phyloP scores from a whole-genome alignment of 2,329 filamentous ascomycete species.

The Ramularia endophylla region DNA sequence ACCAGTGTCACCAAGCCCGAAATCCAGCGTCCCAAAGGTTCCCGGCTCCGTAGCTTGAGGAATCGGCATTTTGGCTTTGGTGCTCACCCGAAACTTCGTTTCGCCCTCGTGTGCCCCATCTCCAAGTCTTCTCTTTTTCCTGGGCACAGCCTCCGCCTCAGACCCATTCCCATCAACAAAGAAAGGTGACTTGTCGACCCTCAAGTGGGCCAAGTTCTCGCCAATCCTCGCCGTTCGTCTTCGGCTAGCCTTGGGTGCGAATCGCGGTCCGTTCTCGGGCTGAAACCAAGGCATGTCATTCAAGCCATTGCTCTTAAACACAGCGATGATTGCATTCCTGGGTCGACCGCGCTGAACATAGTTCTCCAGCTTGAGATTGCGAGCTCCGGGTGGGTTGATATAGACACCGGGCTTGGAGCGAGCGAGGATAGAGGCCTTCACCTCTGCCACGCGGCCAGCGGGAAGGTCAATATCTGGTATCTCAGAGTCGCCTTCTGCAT shows the following conservation, averaged over 20 bases:
- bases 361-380: slow-evolving; percentile 24
- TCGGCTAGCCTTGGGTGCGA: slow-evolving; percentile 6
- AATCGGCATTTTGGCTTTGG: no score
- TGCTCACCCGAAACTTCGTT: background rate
- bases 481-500: background rate
- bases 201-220: slow-evolving; percentile 2
- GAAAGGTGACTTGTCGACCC: slow-evolving; percentile 1
- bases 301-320: slow-evolving; percentile 36
- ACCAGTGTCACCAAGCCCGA: no score
- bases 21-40: no score
- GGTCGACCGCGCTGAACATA: slow-evolving; percentile 34
- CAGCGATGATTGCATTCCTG: slow-evolving; percentile 37
- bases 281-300: slow-evolving; percentile 33
- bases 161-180: slow-evolving; percentile 4
- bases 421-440: slow-evolving; percentile 28
- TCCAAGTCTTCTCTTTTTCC: background rate
- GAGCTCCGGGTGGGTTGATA: slow-evolving; percentile 41
- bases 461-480: slow-evolving; percentile 4
- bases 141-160: background rate
- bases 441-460: slow-evolving; percentile 19
- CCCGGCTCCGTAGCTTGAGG: no score
- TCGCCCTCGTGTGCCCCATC: background rate
- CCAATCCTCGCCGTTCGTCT: slow-evolving; percentile 11
- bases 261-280: slow-evolving; percentile 7
- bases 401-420: slow-evolving; percentile 35